Evolutionary conservation across 23 red algal genomes (phyloP).

Genomic region (Gracilaria vermiculophylla): DNA sequence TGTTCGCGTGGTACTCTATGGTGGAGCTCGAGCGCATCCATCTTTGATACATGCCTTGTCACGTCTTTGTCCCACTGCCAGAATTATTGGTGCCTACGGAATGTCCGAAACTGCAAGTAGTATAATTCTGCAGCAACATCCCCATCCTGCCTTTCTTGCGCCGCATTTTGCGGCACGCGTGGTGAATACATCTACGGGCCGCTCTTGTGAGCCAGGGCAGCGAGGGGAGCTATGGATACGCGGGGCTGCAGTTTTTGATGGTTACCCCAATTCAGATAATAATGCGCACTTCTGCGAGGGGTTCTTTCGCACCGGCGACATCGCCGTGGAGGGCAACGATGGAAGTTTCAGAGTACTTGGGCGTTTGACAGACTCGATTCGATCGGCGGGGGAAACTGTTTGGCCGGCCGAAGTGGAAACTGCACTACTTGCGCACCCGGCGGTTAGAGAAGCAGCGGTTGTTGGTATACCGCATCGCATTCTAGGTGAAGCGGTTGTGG

Average conservation of each 20-base stretch:
- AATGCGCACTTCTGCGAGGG: not conserved
- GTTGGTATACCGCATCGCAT: constrained; percentile 61
- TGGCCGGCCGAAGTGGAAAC: constrained; percentile 70
- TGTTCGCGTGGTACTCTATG: constrained; percentile 46
- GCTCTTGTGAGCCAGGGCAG: not conserved
- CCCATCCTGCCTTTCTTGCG: not conserved
- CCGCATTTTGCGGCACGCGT: constrained; percentile 42
- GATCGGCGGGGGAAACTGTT: constrained; percentile 71
- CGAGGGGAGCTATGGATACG: constrained; percentile 58
- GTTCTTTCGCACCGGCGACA: constrained; percentile 75
- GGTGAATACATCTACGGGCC: not conserved
- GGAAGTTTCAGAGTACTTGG: constrained; percentile 49
- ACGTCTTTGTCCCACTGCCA: constrained; percentile 40
- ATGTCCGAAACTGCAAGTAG: constrained; percentile 76
- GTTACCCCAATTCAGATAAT: constrained; percentile 33
- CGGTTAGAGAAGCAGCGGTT: constrained; percentile 55
- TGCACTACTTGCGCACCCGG: constrained; percentile 16
- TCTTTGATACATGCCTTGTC: not conserved
- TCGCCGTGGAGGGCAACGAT: constrained; percentile 37
- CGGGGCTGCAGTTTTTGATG: constrained; percentile 68
- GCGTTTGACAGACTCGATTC: constrained; percentile 64
- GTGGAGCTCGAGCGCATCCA: constrained; percentile 30
- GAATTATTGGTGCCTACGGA: constrained; percentile 66
- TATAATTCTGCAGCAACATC: constrained; percentile 52
- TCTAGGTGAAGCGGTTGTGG: constrained; percentile 73